Evolutionary conservation across 2,329 filamentous ascomycete genomes (phyloP), one percentile per base, ranked within the genome.

Genomic region (Microcera coccophila): DNA sequence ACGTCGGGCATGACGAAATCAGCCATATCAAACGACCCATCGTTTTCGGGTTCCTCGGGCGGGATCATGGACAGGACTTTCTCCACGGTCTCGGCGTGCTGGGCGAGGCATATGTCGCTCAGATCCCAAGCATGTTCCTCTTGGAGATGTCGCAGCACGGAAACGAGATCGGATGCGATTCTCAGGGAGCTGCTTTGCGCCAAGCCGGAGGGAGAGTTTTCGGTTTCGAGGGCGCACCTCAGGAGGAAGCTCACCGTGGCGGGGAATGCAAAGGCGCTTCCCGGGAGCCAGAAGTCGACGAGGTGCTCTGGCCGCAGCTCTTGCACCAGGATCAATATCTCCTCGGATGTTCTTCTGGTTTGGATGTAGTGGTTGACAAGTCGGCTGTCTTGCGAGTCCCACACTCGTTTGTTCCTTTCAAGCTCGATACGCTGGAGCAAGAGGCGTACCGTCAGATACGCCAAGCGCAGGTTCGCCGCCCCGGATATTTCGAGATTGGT

Each of bases 161-260:
- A 47, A 3, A 75, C 57, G 10, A 76, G 60, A 16, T 70, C 66
- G 4, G 58, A 62, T 1, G 73, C 70, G 40, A 74, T 64, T n/a
- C 59, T 58, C 9, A 76, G 57, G 0, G 70, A 70, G 5, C 52
- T 56, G 36, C 65, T 68, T 29, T 66, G 61, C 3, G 61, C 60
- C 1, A 72, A 59, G 0, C 61, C 61, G 0, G 51, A 48, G 1
- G 62, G 54, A 1, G 62, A 63, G 9, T 63, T 67, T 41, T 69
- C 68, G 3, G 67, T 66, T 41, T 74, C 67, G 2, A 78, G 55
- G 0, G 70, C 72, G 42, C 69, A 73, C 2, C 75, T 65, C 8
- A 78, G 57, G 20, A 78, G 55, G 29, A 77, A 76, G 31, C 70
- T 75, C 12, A 71, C 68, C 0, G 75, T 72, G 2, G 71, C 69